Base-by-base conservation (phyloP, 1,139 yeast genomes). In the Casaregolazyma suthepensis region DNA sequence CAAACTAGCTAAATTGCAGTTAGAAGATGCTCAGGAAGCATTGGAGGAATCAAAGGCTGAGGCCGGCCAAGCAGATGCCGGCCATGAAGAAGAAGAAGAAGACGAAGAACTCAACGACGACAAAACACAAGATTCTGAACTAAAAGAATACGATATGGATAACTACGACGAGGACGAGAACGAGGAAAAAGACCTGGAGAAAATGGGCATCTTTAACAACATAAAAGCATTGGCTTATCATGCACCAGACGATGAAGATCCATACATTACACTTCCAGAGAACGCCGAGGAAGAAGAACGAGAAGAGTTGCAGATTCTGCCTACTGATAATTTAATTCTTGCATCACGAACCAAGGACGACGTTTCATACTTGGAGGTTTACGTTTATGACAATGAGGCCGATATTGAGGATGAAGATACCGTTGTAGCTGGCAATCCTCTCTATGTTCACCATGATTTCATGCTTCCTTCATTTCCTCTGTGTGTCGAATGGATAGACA, bases 261-360 rank as follows among this genome's bases (percentile, higher is more conserved):
- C 95, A 43, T 91, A 85, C 68, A 81, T 93, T 60, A 77, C 87
- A 7, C 75, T 91, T 59, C 72, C 71, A 17, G 76, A 77, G 15
- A 83, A 81, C 55, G 79, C 78, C 47, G 96, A 87, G 19, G 65
- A 63, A n/a, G 86, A 85, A 64, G 80, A 79, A 58, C 84, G 85
- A 66, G 80, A 83, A 60, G 98, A 93, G 66, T 75, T 85, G 62
- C 96, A 88, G 67, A 82, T 94, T 49, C 83, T 86, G 63, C 94
- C 96, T 45, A 85, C 94, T 1, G 99, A 93, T 70, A 91, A 90
- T 68, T 73, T 93, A 73, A 81, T 93, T 42, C 76, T 93, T 61
- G 91, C 96, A 12, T 86, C 98, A 1, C 84, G 96, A 74, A 94
- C 99, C 1, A 98, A 93, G 67, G 99, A 93, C 68, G 98, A 93